Conservation (phyloP, 805 yeast species). For the Kuraishia cidri region DNA sequence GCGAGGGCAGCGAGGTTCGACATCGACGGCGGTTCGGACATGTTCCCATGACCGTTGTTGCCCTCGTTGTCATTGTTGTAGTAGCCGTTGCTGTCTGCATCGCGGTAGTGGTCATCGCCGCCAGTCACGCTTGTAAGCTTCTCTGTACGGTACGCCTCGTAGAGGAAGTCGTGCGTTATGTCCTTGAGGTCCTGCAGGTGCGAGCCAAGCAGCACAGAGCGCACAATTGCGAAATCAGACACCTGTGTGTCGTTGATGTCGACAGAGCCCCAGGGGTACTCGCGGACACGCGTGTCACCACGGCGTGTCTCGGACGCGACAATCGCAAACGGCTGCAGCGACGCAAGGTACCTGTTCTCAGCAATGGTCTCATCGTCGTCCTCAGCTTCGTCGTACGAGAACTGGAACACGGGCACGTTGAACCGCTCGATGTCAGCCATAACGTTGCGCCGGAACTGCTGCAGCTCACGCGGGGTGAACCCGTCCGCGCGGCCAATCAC, state of each 20-base stretch:
- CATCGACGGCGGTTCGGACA: constrained; percentile 41
- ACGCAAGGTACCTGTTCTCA: constrained; percentile 54
- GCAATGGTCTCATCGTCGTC: constrained; percentile 63
- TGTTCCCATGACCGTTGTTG: no score
- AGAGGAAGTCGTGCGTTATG: constrained; percentile 55
- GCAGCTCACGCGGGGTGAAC: constrained; percentile 53
- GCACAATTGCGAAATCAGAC: constrained; percentile 46
- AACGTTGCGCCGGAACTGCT: constrained; percentile 50
- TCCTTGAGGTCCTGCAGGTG: constrained; percentile 60
- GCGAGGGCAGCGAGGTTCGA: constrained; percentile 52
- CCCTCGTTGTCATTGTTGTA: no score
- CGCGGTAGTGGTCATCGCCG: constrained; percentile 17
- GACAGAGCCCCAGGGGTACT: constrained; percentile 71
- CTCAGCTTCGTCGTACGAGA: constrained; percentile 63
- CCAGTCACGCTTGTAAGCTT: constrained; percentile 48
- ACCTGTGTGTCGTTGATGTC: constrained; percentile 43
- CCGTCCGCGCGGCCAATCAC: constrained; percentile 65
- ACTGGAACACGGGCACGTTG: constrained; percentile 69
- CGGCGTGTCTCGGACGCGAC: constrained; percentile 62
- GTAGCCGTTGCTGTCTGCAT: no score
- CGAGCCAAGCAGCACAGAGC: constrained; percentile 47
- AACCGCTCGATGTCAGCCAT: constrained; percentile 54
- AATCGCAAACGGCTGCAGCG: constrained; percentile 70
- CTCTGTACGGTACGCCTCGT: constrained; percentile 60
- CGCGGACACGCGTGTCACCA: constrained; percentile 51